A percentile compares a stretch with the other conserved stretches of the same genome.
phyloP scores from a whole-genome alignment of 176 grass and related monocot species.

The Oryza coarctata region DNA sequence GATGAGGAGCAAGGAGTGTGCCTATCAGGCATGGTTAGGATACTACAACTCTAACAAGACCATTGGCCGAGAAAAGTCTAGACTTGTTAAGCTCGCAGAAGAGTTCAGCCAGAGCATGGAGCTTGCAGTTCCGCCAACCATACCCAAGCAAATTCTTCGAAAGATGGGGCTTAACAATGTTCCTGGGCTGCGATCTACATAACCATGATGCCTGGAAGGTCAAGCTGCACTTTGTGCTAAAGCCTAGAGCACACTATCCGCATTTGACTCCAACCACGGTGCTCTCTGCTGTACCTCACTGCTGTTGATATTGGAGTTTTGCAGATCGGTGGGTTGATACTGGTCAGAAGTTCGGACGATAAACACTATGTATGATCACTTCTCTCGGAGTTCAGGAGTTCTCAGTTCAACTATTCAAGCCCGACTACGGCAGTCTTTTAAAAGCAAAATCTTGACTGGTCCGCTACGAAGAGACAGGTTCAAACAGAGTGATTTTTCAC shows the following conservation, averaged over 20 bases:
- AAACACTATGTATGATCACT: neutral
- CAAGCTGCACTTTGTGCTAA: neutral
- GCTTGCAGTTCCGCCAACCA: conserved; percentile 59
- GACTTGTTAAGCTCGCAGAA: conserved; percentile 67
- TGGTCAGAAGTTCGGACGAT: neutral
- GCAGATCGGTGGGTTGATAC: conserved; percentile 18
- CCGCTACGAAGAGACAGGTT: neutral
- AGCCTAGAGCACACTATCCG: neutral
- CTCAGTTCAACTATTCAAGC: neutral
- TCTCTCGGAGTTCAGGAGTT: neutral
- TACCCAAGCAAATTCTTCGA: conserved; percentile 62
- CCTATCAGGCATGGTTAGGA: conserved; percentile 95
- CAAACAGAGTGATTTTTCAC: conserved; percentile 7
- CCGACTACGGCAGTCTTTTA: neutral
- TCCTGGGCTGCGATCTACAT: conserved; percentile 53
- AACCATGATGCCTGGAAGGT: neutral
- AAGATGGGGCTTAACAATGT: conserved; percentile 86
- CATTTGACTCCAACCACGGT: neutral
- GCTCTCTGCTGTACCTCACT: neutral
- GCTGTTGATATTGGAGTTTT: neutral
- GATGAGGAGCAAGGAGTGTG: conserved; percentile 70
- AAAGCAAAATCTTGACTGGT: conserved; percentile 9
- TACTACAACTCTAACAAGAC: conserved; percentile 82
- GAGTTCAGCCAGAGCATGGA: conserved; percentile 96
- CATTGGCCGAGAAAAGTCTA: conserved; percentile 59